Evolutionary conservation across 2,329 filamentous ascomycete genomes (phyloP), one percentile per base, ranked within the genome.

Genomic region (Talaromyces sp.): DNA sequence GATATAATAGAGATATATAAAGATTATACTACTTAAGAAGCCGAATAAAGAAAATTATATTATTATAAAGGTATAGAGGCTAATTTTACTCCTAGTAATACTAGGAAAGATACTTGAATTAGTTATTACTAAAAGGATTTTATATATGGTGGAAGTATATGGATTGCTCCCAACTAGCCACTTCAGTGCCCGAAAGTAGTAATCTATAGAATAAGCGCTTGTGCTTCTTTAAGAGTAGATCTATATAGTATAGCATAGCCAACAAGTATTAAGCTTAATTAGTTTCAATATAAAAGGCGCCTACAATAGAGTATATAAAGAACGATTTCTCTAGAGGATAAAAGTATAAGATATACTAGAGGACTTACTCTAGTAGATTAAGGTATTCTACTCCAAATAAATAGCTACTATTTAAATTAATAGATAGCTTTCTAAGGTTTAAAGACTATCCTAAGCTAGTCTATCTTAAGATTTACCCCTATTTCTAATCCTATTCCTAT

Each of bases 241-340:
- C n/a, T n/a, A n/a, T n/a, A n/a, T n/a, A n/a, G n/a, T n/a, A n/a
- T n/a, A n/a, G n/a, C n/a, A n/a, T n/a, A n/a, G n/a, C n/a, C n/a
- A n/a, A n/a, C n/a, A n/a, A n/a, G n/a, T n/a, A n/a, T n/a, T n/a
- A n/a, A n/a, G n/a, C n/a, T n/a, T n/a, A n/a, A n/a, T n/a, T n/a
- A n/a, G n/a, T n/a, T n/a, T n/a, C n/a, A n/a, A n/a, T n/a, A n/a
- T n/a, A n/a, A n/a, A n/a, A n/a, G n/a, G 72, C 17, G 73, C 70
- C 46, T 76, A 73, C 51, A 76, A 77, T 44, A 62, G 73, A n/a
- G 70, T 60, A 0, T 71, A 56, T 20, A 72, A 72, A 51, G 64
- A 72, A 37, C 50, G 68, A 57, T 49, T 73, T 30, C 35, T 73
- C 33, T 56, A 70, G 40, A 70, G 71, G 46, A 62, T 46, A n/a